Conservation (phyloP, 768 basidiomycete genomes). For the Boletus reticuloceps region DNA sequence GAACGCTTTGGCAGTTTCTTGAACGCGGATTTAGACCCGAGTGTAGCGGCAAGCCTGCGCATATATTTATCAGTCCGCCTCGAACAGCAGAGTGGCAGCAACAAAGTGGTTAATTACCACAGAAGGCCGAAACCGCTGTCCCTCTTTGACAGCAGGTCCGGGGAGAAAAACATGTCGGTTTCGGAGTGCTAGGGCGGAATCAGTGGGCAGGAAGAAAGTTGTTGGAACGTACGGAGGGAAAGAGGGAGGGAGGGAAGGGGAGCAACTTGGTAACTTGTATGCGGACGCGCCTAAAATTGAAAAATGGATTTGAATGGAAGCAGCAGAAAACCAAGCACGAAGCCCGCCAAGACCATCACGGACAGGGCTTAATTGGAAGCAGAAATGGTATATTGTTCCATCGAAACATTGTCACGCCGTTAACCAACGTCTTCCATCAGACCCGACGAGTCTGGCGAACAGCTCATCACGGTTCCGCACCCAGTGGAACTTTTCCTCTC, state of each 20-base stretch:
- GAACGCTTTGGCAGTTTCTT: slow-evolving; percentile 80
- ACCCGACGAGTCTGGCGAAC: slow-evolving; percentile 60
- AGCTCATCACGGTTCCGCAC: slow-evolving; percentile 62
- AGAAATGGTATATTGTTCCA: slow-evolving; percentile 9
- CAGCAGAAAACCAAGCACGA: slow-evolving; percentile 20
- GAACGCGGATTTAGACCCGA: slow-evolving; percentile 85
- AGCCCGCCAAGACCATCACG: slow-evolving; percentile 7
- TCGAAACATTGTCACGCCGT: slow-evolving; percentile 33
- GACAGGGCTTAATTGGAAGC: slow-evolving; percentile 9
- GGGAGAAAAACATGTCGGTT: slow-evolving; percentile 76
- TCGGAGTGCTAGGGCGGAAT: background rate
- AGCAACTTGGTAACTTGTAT: slow-evolving; percentile 2
- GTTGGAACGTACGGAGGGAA: slow-evolving; percentile 2
- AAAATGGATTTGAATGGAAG: slow-evolving; percentile 2
- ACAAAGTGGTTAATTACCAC: slow-evolving; percentile 46
- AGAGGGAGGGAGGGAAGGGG: background rate
- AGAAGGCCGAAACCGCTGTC: slow-evolving; percentile 90
- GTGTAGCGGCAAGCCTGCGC: slow-evolving; percentile 83
- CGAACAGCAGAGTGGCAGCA: background rate
- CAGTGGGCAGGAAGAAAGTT: background rate
- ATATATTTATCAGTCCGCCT: slow-evolving; percentile 8
- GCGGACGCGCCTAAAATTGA: background rate
- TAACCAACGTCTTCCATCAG: slow-evolving; percentile 48
- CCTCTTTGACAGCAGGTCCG: slow-evolving; percentile 74
- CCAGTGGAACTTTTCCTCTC: slow-evolving; percentile 57